phyloP scores from a whole-genome alignment of 1,284 basidiomycete genomes.

The Ganoderma meredithae region DNA sequence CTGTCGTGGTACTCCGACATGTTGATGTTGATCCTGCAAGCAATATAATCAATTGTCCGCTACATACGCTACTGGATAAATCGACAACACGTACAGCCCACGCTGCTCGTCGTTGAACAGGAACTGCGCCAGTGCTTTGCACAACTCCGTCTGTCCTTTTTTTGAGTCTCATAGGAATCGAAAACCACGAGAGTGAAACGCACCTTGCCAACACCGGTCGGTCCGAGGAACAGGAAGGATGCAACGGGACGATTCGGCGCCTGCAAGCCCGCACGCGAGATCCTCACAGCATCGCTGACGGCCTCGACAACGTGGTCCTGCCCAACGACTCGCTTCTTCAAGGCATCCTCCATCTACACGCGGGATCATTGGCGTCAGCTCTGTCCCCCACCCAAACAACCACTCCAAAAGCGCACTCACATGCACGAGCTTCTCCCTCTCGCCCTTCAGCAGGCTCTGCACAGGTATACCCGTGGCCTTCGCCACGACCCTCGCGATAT shows the following conservation, averaged over 20 bases:
- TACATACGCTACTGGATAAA: background rate
- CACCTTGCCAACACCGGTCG: slow-evolving; percentile 87
- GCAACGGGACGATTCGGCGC: slow-evolving; percentile 88
- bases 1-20: slow-evolving; percentile 95
- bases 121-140: slow-evolving; percentile 87
- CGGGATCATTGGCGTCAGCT: slow-evolving; percentile 5
- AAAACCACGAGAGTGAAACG: slow-evolving; percentile 14
- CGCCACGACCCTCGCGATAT: slow-evolving; percentile 90
- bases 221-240: slow-evolving; percentile 90
- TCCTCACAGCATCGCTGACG: slow-evolving; percentile 88
- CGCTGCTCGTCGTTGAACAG: slow-evolving; percentile 88
- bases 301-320: slow-evolving; percentile 86
- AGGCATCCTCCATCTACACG: slow-evolving; percentile 82
- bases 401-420: slow-evolving; percentile 56
- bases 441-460: slow-evolving; percentile 87
- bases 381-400: background rate
- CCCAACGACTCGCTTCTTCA: slow-evolving; percentile 83
- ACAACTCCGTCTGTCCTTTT: slow-evolving; percentile 76
- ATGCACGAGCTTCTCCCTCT: slow-evolving; percentile 90
- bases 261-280: slow-evolving; percentile 91
- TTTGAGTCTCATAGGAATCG: background rate
- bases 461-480: slow-evolving; percentile 93
- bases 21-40: slow-evolving; percentile 81
- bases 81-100: slow-evolving; percentile 65
- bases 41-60: background rate